Conservation (phyloP, 1,284 basidiomycete species). For the Inonotus hispidus region DNA sequence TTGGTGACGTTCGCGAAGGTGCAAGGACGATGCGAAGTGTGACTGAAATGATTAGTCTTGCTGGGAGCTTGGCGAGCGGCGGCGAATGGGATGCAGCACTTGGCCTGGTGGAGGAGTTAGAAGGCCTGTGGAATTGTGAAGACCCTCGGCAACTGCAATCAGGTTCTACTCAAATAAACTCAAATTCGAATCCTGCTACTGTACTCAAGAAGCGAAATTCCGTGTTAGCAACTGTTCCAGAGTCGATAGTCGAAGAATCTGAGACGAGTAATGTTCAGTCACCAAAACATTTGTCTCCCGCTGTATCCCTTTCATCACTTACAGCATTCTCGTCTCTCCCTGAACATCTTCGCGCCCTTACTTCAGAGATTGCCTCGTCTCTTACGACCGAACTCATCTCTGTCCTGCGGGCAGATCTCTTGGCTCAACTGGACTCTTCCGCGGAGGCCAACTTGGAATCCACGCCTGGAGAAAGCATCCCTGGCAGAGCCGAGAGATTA, state of each 20-base stretch:
- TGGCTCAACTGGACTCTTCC: slow-evolving; percentile 39
- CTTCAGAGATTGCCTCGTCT: slow-evolving; percentile 68
- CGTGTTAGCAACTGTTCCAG: slow-evolving; percentile 27
- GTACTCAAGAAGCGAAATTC: slow-evolving; percentile 20
- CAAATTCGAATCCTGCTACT: slow-evolving; percentile 15
- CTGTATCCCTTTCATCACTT: slow-evolving; percentile 54
- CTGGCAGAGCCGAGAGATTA: slow-evolving; percentile 11
- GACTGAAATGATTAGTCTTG: slow-evolving; percentile 69
- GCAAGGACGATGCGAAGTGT: slow-evolving; percentile 66
- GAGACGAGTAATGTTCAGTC: slow-evolving; percentile 13
- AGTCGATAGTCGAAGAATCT: slow-evolving; percentile 28
- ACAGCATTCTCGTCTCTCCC: slow-evolving; percentile 70
- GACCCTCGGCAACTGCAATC: slow-evolving; percentile 12
- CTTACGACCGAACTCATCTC: slow-evolving; percentile 75
- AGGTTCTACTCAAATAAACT: not conserved
- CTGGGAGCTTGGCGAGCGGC: slow-evolving; percentile 65
- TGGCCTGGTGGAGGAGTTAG: slow-evolving; percentile 69
- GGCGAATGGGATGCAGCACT: slow-evolving; percentile 86
- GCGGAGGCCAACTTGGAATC: slow-evolving; percentile 6
- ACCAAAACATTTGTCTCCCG: slow-evolving; percentile 23
- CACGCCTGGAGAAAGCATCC: not conserved
- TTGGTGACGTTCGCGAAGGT: slow-evolving; percentile 55
- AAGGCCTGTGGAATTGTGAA: slow-evolving; percentile 54
- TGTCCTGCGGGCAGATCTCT: slow-evolving; percentile 65
- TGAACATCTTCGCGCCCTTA: slow-evolving; percentile 56